These are phyloP conservation scores for Yamadazyma tumulicola DNA, from an alignment of 805 yeast genomes.

Conservation along the genomic window DNA sequence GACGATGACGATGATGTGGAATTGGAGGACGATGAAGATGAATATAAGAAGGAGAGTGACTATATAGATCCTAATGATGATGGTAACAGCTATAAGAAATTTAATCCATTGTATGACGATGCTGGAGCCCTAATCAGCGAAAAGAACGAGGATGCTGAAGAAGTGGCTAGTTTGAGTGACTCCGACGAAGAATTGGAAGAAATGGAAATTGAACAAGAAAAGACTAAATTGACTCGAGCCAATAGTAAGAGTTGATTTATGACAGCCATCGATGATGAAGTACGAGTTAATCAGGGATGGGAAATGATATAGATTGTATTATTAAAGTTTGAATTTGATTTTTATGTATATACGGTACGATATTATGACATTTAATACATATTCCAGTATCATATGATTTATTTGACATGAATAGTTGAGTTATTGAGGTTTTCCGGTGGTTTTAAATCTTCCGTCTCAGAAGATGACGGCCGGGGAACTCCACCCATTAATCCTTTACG, in stretches of 20 bases:
- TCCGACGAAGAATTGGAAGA: constrained; percentile 26
- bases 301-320: too few relatives aligned
- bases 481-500: constrained; percentile 92
- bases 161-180: constrained; percentile 29
- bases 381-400: neutral
- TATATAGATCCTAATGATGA: constrained; percentile 81
- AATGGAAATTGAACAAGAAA: constrained; percentile 17
- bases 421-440: neutral
- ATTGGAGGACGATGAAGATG: constrained; percentile 21
- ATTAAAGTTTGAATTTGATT: neutral
- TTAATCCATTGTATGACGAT: constrained; percentile 59
- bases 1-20: constrained; percentile 1
- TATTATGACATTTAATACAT: constrained; percentile 4
- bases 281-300: too few relatives aligned
- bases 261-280: too few relatives aligned
- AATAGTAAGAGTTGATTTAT: constrained; percentile 34
- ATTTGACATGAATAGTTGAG: constrained; percentile 1
- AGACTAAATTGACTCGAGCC: constrained; percentile 34
- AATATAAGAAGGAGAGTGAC: constrained; percentile 27
- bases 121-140: constrained; percentile 19
- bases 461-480: constrained; percentile 58
- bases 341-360: constrained; percentile 4
- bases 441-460: neutral
- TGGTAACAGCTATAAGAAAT: constrained; percentile 68
- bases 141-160: constrained; percentile 19